Evolutionary conservation across 768 basidiomycete genomes (phyloP).

Genomic region (Amanita rubescens): DNA sequence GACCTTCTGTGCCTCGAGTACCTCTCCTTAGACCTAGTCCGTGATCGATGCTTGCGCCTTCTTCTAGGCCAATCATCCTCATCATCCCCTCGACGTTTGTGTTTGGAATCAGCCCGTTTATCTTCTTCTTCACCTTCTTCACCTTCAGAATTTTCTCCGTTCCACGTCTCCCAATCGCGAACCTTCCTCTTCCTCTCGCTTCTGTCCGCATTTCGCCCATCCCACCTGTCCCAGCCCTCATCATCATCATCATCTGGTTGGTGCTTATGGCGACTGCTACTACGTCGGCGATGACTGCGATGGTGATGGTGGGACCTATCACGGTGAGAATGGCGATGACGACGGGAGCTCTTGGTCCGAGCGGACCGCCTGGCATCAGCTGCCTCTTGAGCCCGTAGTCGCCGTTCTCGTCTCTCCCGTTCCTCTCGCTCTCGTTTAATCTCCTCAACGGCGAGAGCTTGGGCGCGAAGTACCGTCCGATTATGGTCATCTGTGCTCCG

Average conservation of each 20-base stretch:
- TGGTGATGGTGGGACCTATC: not conserved
- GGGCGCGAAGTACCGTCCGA: constrained; percentile 68
- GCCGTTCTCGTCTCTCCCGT: constrained; percentile 52
- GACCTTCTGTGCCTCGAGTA: constrained; percentile 1
- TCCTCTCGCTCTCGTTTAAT: constrained; percentile 64
- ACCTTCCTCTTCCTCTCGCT: constrained; percentile 27
- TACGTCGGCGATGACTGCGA: constrained; percentile 11
- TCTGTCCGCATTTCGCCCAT: constrained; percentile 42
- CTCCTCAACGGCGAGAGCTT: constrained; percentile 67
- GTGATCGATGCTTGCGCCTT: constrained; percentile 20
- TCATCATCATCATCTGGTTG: constrained; percentile 17
- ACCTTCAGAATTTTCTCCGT: constrained; percentile 22
- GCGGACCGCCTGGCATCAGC: constrained; percentile 42
- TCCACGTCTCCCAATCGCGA: constrained; percentile 45
- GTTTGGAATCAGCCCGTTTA: not conserved
- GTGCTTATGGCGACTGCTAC: constrained; percentile 6
- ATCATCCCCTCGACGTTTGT: not conserved
- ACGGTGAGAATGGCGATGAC: not conserved
- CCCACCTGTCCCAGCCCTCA: constrained; percentile 46
- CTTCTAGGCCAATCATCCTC: constrained; percentile 23
- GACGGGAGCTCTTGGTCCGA: not conserved
- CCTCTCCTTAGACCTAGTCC: constrained; percentile 12
- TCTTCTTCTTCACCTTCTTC: constrained; percentile 32
- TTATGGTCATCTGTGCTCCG: constrained; percentile 96
- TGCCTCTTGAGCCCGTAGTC: constrained; percentile 70